Evolutionary conservation across 441 rosid species (phyloP).

Genomic region (Macaranga tanarius): DNA sequence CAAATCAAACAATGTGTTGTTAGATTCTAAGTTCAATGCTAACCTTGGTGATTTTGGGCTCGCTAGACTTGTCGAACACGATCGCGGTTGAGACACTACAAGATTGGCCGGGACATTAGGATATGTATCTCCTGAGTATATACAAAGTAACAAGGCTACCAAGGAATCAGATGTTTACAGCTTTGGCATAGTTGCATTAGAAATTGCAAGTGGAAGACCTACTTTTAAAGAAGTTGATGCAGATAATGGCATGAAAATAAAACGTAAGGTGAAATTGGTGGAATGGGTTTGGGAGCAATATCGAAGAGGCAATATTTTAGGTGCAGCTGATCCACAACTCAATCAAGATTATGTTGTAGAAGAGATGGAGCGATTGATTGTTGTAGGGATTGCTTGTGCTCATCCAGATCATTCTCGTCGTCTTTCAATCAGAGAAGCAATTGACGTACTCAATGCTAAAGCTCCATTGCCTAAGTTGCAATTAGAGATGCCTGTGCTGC

Average conservation of each 20-base stretch:
- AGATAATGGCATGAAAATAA: background rate
- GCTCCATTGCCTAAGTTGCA: too few relatives aligned
- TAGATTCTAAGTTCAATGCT: conserved; percentile 49
- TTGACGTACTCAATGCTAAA: too few relatives aligned
- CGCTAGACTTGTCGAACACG: conserved; percentile 51
- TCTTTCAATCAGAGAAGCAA: conserved; percentile 46
- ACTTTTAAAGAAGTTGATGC: conserved; percentile 27
- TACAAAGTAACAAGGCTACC: conserved; percentile 37
- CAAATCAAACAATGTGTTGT: conserved; percentile 52
- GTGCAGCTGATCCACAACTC: conserved; percentile 34
- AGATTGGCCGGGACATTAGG: conserved; percentile 49
- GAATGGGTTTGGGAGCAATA: conserved; percentile 52
- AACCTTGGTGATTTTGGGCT: conserved; percentile 61
- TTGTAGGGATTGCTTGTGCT: conserved; percentile 50
- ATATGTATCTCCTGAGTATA: conserved; percentile 54
- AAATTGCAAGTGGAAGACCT: conserved; percentile 49
- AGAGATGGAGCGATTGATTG: conserved; percentile 33
- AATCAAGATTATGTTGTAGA: conserved; percentile 21
- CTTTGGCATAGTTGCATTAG: conserved; percentile 43
- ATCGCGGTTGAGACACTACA: conserved; percentile 41
- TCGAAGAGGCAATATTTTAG: conserved; percentile 27
- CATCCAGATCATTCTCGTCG: conserved; percentile 37
- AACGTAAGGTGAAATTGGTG: conserved; percentile 36
- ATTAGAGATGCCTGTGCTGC: too few relatives aligned
- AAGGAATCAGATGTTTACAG: conserved; percentile 37